These are phyloP conservation scores for Blastobotrys apis DNA, from an alignment of 1,139 yeast genomes.

Conservation along the genomic window DNA sequence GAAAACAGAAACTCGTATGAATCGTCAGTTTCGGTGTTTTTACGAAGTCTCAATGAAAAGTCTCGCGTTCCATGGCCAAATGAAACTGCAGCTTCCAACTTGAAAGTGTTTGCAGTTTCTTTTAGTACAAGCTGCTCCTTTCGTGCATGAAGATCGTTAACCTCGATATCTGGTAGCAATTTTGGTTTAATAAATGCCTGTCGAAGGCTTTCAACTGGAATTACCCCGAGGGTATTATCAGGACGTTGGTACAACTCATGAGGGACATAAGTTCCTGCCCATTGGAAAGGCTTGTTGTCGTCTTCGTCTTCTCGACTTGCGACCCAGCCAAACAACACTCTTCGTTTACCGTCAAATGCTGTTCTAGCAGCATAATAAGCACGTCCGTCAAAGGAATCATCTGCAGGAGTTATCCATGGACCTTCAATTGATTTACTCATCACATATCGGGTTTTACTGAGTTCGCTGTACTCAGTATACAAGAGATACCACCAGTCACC, in stretches of 20 bases:
- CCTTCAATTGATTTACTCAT: conserved; percentile 13
- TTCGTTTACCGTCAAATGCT: conserved; percentile 14
- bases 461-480: conserved; percentile 15
- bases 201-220: conserved; percentile 12
- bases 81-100: conserved; percentile 10
- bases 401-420: conserved; percentile 15
- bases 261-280: conserved; percentile 14
- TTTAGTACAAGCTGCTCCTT: conserved; percentile 4
- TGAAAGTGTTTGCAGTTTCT: conserved; percentile 10
- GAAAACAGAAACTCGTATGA: conserved; percentile 14
- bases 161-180: background rate
- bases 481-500: conserved; percentile 14
- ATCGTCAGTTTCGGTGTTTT: conserved; percentile 12
- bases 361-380: conserved; percentile 15
- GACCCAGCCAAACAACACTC: conserved; percentile 14
- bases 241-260: conserved; percentile 11
- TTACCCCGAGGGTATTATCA: conserved; percentile 12
- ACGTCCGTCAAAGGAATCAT: conserved; percentile 13
- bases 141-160: conserved; percentile 5
- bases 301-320: conserved; percentile 14
- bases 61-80: conserved; percentile 12
- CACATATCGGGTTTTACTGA: conserved; percentile 13
- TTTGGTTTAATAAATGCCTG: conserved; percentile 2
- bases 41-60: conserved; percentile 11
- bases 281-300: conserved; percentile 14